Percentiles rank a stretch among this genome's conserved stretches.
These are phyloP conservation scores for Syzygium oleosum DNA, from an alignment of 345 rosid genomes.

Conservation along the genomic window DNA sequence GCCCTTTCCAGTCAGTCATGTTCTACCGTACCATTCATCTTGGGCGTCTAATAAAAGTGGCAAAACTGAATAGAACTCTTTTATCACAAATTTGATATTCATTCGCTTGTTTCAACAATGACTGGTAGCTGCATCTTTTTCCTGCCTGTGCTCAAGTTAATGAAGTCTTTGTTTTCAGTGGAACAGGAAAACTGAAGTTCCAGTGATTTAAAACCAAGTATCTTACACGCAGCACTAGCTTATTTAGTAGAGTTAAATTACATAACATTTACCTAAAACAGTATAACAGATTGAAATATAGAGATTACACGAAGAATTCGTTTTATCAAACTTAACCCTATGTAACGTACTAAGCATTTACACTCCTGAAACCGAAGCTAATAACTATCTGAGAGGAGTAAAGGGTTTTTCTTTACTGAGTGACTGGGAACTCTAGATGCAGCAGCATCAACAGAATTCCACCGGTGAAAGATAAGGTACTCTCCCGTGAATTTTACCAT, in stretches of 20 bases:
- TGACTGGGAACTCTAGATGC: background rate
- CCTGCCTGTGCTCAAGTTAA: background rate
- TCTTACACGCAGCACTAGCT: background rate
- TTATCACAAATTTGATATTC: background rate
- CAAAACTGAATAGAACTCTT: background rate
- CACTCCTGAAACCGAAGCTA: background rate
- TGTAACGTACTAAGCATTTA: background rate
- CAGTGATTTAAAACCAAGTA: background rate
- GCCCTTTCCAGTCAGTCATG: background rate
- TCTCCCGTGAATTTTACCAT: background rate
- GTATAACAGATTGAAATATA: background rate
- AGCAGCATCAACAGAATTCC: background rate
- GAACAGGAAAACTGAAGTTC: background rate
- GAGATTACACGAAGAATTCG: background rate
- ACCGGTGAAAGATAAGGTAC: background rate
- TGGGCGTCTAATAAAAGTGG: background rate
- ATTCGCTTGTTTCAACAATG: background rate
- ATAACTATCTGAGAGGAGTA: background rate
- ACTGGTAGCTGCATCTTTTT: background rate
- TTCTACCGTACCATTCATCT: background rate
- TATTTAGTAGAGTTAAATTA: background rate
- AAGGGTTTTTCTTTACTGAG: background rate
- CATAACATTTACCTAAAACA: background rate
- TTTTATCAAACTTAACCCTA: background rate
- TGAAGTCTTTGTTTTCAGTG: background rate